Conservation (phyloP, 306 rosid genomes). For the Abrus pulchellus region DNA sequence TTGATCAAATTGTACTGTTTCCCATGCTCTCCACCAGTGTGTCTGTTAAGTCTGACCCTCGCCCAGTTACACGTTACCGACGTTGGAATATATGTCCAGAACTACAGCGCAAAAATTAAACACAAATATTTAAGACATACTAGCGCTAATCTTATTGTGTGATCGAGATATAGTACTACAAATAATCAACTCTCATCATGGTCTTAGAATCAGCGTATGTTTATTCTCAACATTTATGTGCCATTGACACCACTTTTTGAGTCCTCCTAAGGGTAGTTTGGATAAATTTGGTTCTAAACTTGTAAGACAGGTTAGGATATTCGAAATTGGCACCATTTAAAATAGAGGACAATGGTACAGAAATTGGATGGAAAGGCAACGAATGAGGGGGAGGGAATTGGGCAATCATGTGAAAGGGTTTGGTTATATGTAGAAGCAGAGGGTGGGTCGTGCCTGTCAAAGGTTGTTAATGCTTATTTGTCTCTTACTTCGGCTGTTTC, state of each 20-base stretch:
- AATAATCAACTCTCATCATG: not conserved
- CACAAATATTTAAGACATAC: not conserved
- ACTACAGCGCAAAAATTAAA: not conserved
- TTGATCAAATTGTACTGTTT: slow-evolving; percentile 25
- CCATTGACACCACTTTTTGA: not conserved
- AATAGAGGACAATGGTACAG: not conserved
- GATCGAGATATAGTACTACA: not conserved
- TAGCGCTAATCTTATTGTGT: not conserved
- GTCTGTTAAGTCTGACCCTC: slow-evolving; percentile 28
- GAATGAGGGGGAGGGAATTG: slow-evolving; percentile 6
- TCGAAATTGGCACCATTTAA: not conserved
- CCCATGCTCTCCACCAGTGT: not conserved
- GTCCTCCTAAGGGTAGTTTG: not conserved
- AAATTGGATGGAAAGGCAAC: not conserved
- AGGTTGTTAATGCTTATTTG: slow-evolving; percentile 51
- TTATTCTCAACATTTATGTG: not conserved
- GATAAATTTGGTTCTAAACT: not conserved
- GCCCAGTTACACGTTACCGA: slow-evolving; percentile 23
- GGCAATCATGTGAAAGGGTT: slow-evolving; percentile 30
- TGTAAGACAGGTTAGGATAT: not conserved
- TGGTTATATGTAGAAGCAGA: not conserved
- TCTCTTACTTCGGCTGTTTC: slow-evolving; percentile 48
- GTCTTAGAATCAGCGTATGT: not conserved
- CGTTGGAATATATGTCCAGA: slow-evolving; percentile 20
- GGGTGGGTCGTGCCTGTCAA: slow-evolving; percentile 33